A percentile compares a stretch with the other conserved stretches of the same genome.
phyloP scores from a whole-genome alignment of 345 rosid genomes.

The Syzygium grande region DNA sequence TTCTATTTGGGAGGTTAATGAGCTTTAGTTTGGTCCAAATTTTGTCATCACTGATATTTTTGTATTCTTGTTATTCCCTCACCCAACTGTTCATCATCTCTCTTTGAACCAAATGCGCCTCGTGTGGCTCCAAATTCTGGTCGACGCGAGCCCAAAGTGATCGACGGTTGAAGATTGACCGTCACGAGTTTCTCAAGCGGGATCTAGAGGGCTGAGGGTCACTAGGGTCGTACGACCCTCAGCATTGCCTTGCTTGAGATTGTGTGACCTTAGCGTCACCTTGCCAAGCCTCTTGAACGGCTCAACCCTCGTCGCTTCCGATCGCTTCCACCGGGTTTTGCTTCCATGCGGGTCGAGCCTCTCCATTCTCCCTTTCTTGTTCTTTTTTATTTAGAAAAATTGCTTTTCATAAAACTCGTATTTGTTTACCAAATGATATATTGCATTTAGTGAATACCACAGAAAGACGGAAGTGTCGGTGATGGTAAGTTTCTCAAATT shows the following conservation, averaged over 20 bases:
- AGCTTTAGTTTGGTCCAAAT: not conserved
- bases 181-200: accelerated
- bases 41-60: not conserved
- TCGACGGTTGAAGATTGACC: not conserved
- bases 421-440: too few relatives aligned
- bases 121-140: not conserved
- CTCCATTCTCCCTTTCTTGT: not conserved
- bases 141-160: not conserved
- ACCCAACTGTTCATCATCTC: not conserved
- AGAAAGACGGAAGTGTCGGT: not conserved
- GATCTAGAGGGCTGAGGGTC: not conserved
- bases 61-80: not conserved
- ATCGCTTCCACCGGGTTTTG: not conserved
- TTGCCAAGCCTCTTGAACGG: not conserved
- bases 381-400: not conserved
- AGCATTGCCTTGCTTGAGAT: not conserved
- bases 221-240: not conserved
- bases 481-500: not conserved
- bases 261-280: not conserved
- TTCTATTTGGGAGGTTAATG: not conserved
- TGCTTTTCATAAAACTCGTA: too few relatives aligned
- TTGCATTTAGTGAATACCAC: not conserved
- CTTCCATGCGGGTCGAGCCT: not conserved
- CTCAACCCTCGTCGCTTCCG: not conserved
- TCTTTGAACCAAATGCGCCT: too few relatives aligned